Conservation (phyloP, 371 early-diverging fungal genomes). For the Mortierella polycephala region DNA sequence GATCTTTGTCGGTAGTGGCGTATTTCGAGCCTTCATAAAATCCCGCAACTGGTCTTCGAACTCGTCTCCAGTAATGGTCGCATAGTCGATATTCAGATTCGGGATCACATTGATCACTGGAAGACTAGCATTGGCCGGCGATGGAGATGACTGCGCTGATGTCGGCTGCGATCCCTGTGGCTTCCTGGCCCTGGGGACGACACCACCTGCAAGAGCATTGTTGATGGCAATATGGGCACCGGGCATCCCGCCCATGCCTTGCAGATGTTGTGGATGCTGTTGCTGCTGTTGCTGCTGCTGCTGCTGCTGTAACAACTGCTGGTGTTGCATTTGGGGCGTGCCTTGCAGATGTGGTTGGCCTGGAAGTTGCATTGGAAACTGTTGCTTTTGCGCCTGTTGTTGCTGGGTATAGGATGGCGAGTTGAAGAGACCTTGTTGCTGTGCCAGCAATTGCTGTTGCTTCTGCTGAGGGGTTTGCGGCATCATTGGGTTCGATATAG, state of each 20-base stretch:
- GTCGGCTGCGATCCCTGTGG: constrained; percentile 44
- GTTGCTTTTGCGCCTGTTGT: constrained; percentile 45
- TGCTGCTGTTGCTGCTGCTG: constrained; percentile 34
- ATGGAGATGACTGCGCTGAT: constrained; percentile 44
- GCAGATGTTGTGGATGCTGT: constrained; percentile 37
- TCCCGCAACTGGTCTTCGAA: constrained; percentile 51
- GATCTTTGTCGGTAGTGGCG: constrained; percentile 47
- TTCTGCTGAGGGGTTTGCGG: constrained; percentile 46
- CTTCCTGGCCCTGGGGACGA: constrained; percentile 29
- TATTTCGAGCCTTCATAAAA: constrained; percentile 44
- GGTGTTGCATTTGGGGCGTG: constrained; percentile 11
- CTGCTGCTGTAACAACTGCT: constrained; percentile 27
- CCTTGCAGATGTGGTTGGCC: constrained; percentile 29
- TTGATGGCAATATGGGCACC: constrained; percentile 19
- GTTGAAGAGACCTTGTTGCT: constrained; percentile 43
- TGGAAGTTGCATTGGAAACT: constrained; percentile 43
- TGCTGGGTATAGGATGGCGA: constrained; percentile 36
- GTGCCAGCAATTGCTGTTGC: constrained; percentile 31
- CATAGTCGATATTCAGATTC: constrained; percentile 47
- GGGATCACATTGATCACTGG: constrained; percentile 41
- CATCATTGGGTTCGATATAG: constrained; percentile 9
- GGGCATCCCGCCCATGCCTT: constrained; percentile 29
- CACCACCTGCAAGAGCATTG: constrained; percentile 22
- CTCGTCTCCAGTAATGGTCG: constrained; percentile 40
- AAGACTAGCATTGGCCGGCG: constrained; percentile 39